Conservation (phyloP, 2,329 filamentous ascomycete species). For the Raffaelea albimanens region DNA sequence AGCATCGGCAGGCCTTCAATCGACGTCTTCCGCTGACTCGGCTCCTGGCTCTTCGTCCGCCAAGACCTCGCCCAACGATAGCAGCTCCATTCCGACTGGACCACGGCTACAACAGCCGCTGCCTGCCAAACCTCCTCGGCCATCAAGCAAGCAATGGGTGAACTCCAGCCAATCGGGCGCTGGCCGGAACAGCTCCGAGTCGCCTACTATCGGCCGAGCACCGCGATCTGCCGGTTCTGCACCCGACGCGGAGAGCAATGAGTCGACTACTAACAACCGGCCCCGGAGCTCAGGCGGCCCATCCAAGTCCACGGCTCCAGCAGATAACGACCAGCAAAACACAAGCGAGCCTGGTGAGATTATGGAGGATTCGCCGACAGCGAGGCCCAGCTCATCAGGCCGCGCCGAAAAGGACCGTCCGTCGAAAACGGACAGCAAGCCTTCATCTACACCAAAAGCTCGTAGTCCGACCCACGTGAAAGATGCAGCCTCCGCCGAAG, state of each 20-base stretch:
- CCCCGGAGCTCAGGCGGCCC: constrained; percentile 46
- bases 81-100: constrained; percentile 41
- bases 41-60: constrained; percentile 16
- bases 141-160: constrained; percentile 52
- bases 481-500: no score
- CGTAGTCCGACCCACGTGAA: no score
- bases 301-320: constrained; percentile 27
- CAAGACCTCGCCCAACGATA: constrained; percentile 31
- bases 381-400: not conserved
- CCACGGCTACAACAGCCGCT: constrained; percentile 42
- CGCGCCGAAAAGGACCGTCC: no score
- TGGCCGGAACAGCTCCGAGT: constrained; percentile 37
- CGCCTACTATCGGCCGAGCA: constrained; percentile 40
- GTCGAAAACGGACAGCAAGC: no score
- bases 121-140: constrained; percentile 23
- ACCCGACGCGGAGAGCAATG: constrained; percentile 26
- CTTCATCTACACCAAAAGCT: no score
- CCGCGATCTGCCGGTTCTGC: constrained; percentile 35
- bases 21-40: not conserved
- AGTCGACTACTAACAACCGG: constrained; percentile 33
- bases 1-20: constrained; percentile 26
- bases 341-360: constrained; percentile 38
- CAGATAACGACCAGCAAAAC: constrained; percentile 27
- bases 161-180: constrained; percentile 36
- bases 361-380: constrained; percentile 21